Evolutionary conservation across 176 grass and related monocot species (phyloP).

Genomic region (Triticum monococcum): DNA sequence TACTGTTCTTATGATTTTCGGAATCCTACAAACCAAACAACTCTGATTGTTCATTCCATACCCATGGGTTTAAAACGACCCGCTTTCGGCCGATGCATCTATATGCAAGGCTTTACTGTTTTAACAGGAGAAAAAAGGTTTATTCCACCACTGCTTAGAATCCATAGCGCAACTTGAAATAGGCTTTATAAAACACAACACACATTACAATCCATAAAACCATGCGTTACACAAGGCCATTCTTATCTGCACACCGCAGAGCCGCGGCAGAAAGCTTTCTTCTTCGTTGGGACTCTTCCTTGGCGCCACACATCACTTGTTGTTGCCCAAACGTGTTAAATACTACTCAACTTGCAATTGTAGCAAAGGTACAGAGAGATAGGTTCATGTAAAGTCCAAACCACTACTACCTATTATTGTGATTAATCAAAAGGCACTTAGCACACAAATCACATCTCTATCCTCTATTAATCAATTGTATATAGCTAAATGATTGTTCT

Average conservation of each 20-base stretch:
- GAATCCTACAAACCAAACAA: neutral
- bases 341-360: constrained; percentile 36
- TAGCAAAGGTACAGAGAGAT: constrained; percentile 31
- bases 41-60: neutral
- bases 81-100: neutral
- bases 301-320: constrained; percentile 15
- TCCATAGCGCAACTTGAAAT: neutral
- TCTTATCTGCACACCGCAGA: neutral
- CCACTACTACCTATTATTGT: constrained; percentile 41
- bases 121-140: too few relatives aligned
- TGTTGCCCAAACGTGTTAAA: constrained; percentile 21
- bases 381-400: constrained; percentile 37
- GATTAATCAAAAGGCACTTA: constrained; percentile 35
- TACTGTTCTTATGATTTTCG: neutral
- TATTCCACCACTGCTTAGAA: constrained; percentile 4
- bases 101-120: neutral
- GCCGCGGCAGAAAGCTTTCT: neutral
- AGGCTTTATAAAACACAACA: too few relatives aligned
- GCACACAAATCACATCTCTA: constrained; percentile 46
- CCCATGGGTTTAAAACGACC: neutral
- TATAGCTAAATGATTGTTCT: constrained; percentile 45
- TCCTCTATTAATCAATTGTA: constrained; percentile 44
- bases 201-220: neutral
- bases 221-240: neutral
- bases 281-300: constrained; percentile 3